These are phyloP conservation scores for Piromyces finnis DNA, from an alignment of 192 early-diverging fungal species.

Conservation along the genomic window DNA sequence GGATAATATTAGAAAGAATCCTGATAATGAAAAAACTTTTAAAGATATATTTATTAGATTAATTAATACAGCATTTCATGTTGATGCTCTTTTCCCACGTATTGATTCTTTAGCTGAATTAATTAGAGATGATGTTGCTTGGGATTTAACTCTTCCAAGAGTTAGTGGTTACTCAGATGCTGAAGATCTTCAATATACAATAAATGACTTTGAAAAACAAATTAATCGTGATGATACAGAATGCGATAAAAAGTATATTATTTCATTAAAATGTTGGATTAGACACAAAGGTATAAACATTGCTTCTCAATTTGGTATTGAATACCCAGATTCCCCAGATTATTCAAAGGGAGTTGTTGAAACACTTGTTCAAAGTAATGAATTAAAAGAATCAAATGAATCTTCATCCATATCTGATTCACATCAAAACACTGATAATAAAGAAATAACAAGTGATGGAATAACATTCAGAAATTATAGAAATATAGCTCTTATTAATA, in stretches of 20 bases:
- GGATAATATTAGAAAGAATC: neutral
- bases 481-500: too few species aligned
- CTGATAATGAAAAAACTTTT: neutral
- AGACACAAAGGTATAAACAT: neutral
- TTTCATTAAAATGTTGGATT: neutral
- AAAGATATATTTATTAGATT: neutral
- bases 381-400: neutral
- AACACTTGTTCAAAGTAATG: neutral
- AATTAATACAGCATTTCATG: neutral
- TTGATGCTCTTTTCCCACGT: neutral
- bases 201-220: neutral
- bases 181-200: neutral
- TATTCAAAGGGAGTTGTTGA: neutral
- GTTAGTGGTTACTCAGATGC: neutral
- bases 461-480: too few species aligned
- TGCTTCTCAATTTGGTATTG: neutral
- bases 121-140: neutral
- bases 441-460: too few species aligned
- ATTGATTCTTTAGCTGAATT: neutral
- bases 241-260: neutral
- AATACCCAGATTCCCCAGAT: neutral
- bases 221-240: neutral
- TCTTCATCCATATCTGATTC: too few species aligned
- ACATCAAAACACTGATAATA: too few species aligned
- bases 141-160: neutral